Conservation (phyloP, 371 early-diverging fungal species). For the Apophysomyces variabilis region DNA sequence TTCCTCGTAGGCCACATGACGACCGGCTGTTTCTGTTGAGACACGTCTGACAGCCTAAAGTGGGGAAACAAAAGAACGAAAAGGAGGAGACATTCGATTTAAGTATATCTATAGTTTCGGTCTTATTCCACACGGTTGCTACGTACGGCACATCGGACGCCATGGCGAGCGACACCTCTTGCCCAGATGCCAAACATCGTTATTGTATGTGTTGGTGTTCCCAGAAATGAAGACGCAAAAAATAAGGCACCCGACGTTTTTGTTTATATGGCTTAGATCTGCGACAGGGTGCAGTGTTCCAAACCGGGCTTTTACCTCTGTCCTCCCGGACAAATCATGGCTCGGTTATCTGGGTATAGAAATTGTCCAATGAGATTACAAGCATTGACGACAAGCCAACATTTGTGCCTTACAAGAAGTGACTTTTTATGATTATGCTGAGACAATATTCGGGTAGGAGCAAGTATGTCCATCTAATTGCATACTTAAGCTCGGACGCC, state of each 20-base stretch:
- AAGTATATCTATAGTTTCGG: not conserved
- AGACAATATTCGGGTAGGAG: too few relatives aligned
- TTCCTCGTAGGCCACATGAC: slow-evolving; percentile 74
- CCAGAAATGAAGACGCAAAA: not conserved
- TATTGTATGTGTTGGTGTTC: not conserved
- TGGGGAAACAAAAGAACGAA: not conserved
- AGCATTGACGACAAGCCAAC: too few relatives aligned
- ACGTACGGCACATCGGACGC: slow-evolving; percentile 11
- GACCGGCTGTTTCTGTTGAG: slow-evolving; percentile 18
- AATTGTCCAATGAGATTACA: too few relatives aligned
- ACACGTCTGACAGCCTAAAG: slow-evolving; percentile 24
- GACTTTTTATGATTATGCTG: too few relatives aligned
- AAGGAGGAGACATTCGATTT: not conserved
- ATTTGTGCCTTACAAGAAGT: too few relatives aligned
- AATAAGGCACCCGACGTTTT: not conserved
- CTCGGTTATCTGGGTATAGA: too few relatives aligned
- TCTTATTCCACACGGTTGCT: not conserved
- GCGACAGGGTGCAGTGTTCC: too few relatives aligned
- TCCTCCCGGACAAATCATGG: too few relatives aligned
- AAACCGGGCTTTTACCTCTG: too few relatives aligned
- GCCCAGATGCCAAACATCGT: slow-evolving; percentile 23
- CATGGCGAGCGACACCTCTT: slow-evolving; percentile 17
- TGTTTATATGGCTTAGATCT: slow-evolving; percentile 3
- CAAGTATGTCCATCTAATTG: too few relatives aligned
- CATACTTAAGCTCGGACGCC: too few relatives aligned